phyloP scores from a whole-genome alignment of 2,329 filamentous ascomycete genomes.

The Colletotrichum lini region DNA sequence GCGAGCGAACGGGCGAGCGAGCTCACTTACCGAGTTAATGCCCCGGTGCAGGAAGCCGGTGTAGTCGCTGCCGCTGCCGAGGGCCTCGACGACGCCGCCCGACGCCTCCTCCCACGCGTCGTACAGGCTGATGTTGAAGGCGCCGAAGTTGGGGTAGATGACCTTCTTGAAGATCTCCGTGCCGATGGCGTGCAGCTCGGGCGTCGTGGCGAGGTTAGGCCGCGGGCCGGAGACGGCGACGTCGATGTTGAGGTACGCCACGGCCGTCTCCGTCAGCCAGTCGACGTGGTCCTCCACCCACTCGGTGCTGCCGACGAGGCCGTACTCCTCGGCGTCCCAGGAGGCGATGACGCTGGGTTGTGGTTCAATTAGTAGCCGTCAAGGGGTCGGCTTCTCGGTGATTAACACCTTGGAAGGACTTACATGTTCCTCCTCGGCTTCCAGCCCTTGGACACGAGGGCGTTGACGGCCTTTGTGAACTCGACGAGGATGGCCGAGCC shows the following conservation, averaged over 20 bases:
- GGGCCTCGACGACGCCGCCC: conserved; percentile 60
- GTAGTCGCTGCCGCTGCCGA: conserved; percentile 78
- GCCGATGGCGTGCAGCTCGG: conserved; percentile 77
- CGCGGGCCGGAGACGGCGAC: conserved; percentile 72
- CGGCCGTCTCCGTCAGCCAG: conserved; percentile 79
- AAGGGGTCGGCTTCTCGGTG: no score
- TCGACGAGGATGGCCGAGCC: conserved; percentile 85
- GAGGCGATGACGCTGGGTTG: conserved; percentile 76
- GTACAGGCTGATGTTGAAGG: conserved; percentile 56
- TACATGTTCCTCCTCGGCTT: conserved; percentile 77
- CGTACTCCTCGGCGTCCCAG: conserved; percentile 85
- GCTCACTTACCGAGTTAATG: conserved; percentile 54
- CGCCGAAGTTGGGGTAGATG: conserved; percentile 72
- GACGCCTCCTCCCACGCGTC: conserved; percentile 57
- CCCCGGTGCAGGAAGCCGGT: conserved; percentile 75
- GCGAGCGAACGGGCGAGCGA: no score
- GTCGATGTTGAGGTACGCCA: conserved; percentile 88
- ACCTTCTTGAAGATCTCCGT: conserved; percentile 73
- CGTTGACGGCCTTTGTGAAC: conserved; percentile 79
- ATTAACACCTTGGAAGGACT: conserved; percentile 16
- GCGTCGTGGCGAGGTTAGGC: conserved; percentile 73
- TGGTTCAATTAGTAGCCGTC: neutral
- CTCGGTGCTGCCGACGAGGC: conserved; percentile 84
- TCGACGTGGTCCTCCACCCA: conserved; percentile 88
- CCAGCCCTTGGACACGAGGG: conserved; percentile 81